These are phyloP conservation scores for Botrytis porri DNA, from an alignment of 2,329 filamentous ascomycete genomes.

Conservation along the genomic window DNA sequence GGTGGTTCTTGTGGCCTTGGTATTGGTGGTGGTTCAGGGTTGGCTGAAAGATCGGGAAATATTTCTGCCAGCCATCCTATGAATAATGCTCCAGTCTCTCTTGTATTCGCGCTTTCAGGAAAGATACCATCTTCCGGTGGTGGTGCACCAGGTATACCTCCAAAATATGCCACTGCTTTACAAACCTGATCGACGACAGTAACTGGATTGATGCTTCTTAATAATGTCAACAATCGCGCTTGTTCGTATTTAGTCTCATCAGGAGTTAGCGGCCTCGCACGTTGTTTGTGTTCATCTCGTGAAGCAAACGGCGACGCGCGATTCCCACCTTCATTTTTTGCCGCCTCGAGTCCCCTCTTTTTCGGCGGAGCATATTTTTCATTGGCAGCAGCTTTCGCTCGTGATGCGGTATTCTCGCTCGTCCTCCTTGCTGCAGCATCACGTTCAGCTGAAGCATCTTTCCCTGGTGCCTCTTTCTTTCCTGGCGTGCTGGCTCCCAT, in stretches of 20 bases:
- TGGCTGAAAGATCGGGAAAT: slow-evolving; percentile 46
- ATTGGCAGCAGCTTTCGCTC: slow-evolving; percentile 54
- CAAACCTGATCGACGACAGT: slow-evolving; percentile 61
- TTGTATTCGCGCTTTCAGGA: slow-evolving; percentile 53
- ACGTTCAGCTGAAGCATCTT: slow-evolving; percentile 54
- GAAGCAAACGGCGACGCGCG: slow-evolving; percentile 32
- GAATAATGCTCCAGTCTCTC: slow-evolving; percentile 56
- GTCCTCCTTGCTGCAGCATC: slow-evolving; percentile 54
- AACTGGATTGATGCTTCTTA: slow-evolving; percentile 54
- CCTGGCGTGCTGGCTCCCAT: slow-evolving; percentile 48
- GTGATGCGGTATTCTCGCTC: slow-evolving; percentile 59
- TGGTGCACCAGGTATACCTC: slow-evolving; percentile 55
- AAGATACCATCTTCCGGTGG: slow-evolving; percentile 51
- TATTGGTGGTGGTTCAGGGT: slow-evolving; percentile 25
- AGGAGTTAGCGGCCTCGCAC: slow-evolving; percentile 41
- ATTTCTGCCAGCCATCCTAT: slow-evolving; percentile 63
- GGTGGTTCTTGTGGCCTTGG: slow-evolving; percentile 11
- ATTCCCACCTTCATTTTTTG: slow-evolving; percentile 27
- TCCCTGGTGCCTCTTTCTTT: slow-evolving; percentile 36
- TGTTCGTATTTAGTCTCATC: slow-evolving; percentile 58
- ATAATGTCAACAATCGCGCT: slow-evolving; percentile 54
- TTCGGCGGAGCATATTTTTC: slow-evolving; percentile 51
- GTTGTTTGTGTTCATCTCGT: slow-evolving; percentile 33
- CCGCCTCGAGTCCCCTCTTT: slow-evolving; percentile 34
- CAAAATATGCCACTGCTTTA: slow-evolving; percentile 62